Evolutionary conservation across 306 rosid genomes (phyloP).

Genomic region (Vicia villosa): DNA sequence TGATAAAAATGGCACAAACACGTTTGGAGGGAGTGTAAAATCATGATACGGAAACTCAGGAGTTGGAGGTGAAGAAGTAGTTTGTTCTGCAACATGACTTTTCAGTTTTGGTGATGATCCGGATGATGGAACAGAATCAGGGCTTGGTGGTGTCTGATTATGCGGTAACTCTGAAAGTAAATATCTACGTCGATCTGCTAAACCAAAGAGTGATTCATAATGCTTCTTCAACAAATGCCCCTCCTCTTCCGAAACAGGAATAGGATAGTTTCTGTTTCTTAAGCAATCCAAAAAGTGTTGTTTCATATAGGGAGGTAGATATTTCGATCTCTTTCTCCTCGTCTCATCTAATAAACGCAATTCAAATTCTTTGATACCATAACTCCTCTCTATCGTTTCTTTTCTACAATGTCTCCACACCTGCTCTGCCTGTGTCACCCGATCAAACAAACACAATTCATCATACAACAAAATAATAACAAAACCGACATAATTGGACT

Average conservation of each 20-base stretch:
- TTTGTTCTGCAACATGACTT: slow-evolving; percentile 2
- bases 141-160: slow-evolving; percentile 17
- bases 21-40: neutral
- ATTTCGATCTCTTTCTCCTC: slow-evolving; percentile 19
- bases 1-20: slow-evolving; percentile 3
- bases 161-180: slow-evolving; percentile 38
- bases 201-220: slow-evolving; percentile 32
- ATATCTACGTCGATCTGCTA: slow-evolving; percentile 43
- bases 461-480: neutral
- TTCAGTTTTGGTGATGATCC: neutral
- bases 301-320: slow-evolving; percentile 44
- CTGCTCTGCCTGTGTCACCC: slow-evolving; percentile 53
- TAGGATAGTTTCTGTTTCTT: slow-evolving; percentile 39
- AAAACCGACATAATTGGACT: neutral
- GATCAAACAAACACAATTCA: slow-evolving; percentile 9
- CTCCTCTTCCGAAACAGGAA: slow-evolving; percentile 32
- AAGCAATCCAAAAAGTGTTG: slow-evolving; percentile 50
- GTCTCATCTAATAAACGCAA: slow-evolving; percentile 33
- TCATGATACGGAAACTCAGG: neutral
- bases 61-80: slow-evolving; percentile 27
- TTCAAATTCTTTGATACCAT: slow-evolving; percentile 41
- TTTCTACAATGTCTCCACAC: slow-evolving; percentile 59
- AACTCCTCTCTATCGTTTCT: slow-evolving; percentile 47
- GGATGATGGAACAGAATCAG: neutral
- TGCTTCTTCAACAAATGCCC: slow-evolving; percentile 29